Evolutionary conservation across 2,329 filamentous ascomycete genomes (phyloP).

Genomic region (Westerdykella ornata): DNA sequence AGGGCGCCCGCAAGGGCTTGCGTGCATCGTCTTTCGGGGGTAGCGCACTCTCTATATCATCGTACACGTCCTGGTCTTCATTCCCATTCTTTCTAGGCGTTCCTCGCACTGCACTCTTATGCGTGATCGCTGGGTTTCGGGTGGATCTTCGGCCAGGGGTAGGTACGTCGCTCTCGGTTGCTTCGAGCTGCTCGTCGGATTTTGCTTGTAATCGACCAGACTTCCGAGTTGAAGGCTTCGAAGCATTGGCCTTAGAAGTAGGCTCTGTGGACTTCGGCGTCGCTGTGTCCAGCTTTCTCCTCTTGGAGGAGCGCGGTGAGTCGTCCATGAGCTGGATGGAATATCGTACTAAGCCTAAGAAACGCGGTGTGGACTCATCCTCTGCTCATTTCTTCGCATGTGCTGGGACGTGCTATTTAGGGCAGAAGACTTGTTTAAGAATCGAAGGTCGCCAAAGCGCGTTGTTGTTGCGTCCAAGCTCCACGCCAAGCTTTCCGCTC

Average conservation of each 20-base stretch:
- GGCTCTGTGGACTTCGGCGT: constrained; percentile 18
- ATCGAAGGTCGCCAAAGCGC: too few species aligned
- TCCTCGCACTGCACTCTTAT: neutral
- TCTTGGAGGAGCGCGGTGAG: constrained; percentile 32
- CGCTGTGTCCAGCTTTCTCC: constrained; percentile 31
- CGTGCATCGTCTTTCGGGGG: neutral
- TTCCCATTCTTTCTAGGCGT: constrained; percentile 4
- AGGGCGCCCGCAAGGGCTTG: constrained; percentile 1
- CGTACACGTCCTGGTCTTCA: constrained; percentile 35
- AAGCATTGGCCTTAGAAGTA: constrained; percentile 8
- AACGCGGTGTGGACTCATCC: too few species aligned
- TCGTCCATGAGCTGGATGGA: constrained; percentile 23
- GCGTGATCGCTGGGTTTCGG: neutral
- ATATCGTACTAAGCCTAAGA: too few species aligned
- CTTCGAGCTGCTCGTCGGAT: neutral
- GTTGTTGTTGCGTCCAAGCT: too few species aligned
- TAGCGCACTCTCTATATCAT: constrained; percentile 41
- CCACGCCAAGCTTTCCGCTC: too few species aligned
- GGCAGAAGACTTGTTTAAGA: too few species aligned
- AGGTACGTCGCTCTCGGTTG: neutral
- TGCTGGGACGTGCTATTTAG: too few species aligned
- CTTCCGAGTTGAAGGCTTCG: constrained; percentile 5
- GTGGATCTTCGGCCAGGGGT: neutral
- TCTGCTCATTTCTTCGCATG: too few species aligned
- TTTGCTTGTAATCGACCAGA: constrained; percentile 13